These are phyloP conservation scores for Annulohypoxylon bovei DNA, from an alignment of 495 filamentous ascomycete genomes.

Conservation along the genomic window DNA sequence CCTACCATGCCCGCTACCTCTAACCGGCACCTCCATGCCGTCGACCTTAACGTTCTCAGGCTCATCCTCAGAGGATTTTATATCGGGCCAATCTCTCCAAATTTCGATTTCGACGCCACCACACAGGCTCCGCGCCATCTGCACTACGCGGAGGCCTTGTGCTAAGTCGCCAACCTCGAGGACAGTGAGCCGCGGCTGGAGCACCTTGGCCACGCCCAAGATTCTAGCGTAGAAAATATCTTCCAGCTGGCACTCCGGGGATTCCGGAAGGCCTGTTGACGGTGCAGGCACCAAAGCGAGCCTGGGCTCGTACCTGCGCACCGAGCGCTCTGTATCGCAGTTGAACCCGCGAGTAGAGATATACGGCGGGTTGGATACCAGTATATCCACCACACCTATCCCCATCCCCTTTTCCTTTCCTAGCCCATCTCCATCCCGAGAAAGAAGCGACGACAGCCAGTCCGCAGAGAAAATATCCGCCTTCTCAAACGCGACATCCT, in stretches of 20 bases:
- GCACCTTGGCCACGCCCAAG: conserved; percentile 49
- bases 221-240: conserved; percentile 70
- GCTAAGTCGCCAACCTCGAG: conserved; percentile 67
- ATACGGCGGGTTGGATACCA: conserved; percentile 93
- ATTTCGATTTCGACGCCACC: conserved; percentile 53
- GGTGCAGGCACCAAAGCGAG: conserved; percentile 73
- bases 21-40: conserved; percentile 37
- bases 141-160: conserved; percentile 69
- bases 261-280: neutral
- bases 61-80: conserved; percentile 12
- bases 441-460: conserved; percentile 21
- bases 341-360: conserved; percentile 72
- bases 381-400: conserved; percentile 64
- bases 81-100: conserved; percentile 62
- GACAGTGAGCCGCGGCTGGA: conserved; percentile 56
- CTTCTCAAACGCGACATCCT: conserved; percentile 57
- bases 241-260: conserved; percentile 46
- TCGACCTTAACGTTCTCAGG: conserved; percentile 23
- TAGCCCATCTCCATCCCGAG: neutral
- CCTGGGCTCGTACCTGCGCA: conserved; percentile 81
- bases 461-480: conserved; percentile 64
- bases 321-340: conserved; percentile 68
- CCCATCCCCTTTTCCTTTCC: neutral
- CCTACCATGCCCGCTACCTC: conserved; percentile 49
- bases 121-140: conserved; percentile 48